Conservation (phyloP, 257 asterid genomes). For the Avicennia marina region DNA sequence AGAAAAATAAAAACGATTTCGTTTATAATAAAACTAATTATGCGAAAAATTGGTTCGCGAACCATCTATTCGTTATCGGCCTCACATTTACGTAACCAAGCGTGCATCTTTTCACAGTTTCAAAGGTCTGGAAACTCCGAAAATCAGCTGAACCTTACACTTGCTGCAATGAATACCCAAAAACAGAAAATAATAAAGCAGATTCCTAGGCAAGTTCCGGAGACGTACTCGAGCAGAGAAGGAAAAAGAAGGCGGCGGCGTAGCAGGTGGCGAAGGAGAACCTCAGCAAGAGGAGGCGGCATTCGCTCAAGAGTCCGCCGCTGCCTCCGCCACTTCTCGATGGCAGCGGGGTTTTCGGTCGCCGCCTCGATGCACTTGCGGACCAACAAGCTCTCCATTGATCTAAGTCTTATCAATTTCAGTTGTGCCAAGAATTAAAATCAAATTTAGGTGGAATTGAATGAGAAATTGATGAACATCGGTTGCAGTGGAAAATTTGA, state of each 20-base stretch:
- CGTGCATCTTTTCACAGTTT: neutral
- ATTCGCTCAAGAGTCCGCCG: constrained; percentile 71
- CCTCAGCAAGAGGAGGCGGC: constrained; percentile 77
- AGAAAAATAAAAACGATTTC: neutral
- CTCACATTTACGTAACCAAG: neutral
- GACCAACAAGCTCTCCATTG: constrained; percentile 48
- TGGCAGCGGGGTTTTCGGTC: constrained; percentile 50
- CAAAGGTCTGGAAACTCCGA: neutral
- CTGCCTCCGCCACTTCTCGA: constrained; percentile 91
- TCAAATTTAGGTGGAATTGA: neutral
- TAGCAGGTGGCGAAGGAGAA: constrained; percentile 63
- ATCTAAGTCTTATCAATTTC: constrained; percentile 4
- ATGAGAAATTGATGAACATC: neutral
- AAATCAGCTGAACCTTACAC: constrained; percentile 8
- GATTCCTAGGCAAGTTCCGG: neutral
- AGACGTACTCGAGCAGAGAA: constrained; percentile 76
- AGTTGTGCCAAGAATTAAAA: neutral
- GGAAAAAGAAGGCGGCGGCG: constrained; percentile 80
- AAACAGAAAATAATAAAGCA: neutral
- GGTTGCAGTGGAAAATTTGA: constrained; percentile 3
- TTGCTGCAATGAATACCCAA: neutral
- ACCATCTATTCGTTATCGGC: neutral
- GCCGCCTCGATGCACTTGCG: constrained; percentile 79
- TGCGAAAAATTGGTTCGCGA: constrained; percentile 5
- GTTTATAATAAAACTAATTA: neutral